Conservation (phyloP, 176 grass and related monocot species). For the Avena atlantica region DNA sequence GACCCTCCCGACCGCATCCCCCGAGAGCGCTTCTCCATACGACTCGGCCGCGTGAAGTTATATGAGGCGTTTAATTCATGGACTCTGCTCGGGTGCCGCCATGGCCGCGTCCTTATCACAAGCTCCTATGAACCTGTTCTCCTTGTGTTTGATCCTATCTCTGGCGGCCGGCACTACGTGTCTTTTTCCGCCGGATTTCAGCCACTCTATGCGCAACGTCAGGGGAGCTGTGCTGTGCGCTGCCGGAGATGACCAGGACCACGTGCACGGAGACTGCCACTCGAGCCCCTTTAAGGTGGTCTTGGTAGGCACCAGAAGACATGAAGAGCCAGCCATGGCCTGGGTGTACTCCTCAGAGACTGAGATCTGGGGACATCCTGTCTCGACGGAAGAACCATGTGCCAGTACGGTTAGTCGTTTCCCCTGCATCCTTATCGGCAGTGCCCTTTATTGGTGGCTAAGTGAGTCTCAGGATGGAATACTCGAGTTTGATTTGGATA, state of each 20-base stretch:
- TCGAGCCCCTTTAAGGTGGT: neutral
- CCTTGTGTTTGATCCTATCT: neutral
- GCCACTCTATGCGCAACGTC: neutral
- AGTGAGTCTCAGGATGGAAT: too few relatives aligned
- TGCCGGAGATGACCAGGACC: neutral
- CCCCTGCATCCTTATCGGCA: neutral
- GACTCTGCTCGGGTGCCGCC: neutral
- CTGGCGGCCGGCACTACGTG: neutral
- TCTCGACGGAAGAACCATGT: neutral
- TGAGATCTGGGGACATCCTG: neutral
- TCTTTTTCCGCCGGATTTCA: neutral
- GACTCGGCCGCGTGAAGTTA: neutral
- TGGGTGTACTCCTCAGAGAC: neutral
- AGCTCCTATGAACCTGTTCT: too few relatives aligned
- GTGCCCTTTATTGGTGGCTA: too few relatives aligned
- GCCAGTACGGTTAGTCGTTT: neutral
- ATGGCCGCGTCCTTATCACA: neutral
- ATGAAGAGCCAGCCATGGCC: neutral
- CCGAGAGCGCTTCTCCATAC: neutral
- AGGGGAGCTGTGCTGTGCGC: neutral
- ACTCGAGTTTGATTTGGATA: too few relatives aligned
- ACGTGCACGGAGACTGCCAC: neutral
- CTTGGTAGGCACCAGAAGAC: neutral
- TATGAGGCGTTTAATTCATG: neutral
- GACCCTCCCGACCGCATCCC: conserved; percentile 13